A percentile compares a stretch with the other conserved stretches of the same genome.
Evolutionary conservation across 768 basidiomycete species (phyloP).

Genomic region (Leccinum fibrillosum): DNA sequence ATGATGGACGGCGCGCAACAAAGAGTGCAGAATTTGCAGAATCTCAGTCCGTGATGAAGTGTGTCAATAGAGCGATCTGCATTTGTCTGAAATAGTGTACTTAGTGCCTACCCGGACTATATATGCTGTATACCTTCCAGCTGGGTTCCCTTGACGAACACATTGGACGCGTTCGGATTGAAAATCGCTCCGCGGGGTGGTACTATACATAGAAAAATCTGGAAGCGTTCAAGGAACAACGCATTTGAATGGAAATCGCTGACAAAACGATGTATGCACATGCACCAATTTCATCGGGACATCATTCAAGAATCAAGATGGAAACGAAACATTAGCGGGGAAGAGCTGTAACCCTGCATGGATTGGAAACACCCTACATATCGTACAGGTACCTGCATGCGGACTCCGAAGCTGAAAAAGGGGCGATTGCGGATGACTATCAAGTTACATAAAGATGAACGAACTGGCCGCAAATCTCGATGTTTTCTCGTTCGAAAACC

Average conservation of each 20-base stretch:
- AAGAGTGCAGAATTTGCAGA: slow-evolving; percentile 10
- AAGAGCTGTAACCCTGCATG: neutral
- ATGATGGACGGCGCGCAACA: slow-evolving; percentile 13
- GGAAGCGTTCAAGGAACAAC: neutral
- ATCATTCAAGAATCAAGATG: neutral
- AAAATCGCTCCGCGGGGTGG: neutral
- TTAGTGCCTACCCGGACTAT: neutral
- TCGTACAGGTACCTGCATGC: neutral
- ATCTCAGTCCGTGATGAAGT: neutral
- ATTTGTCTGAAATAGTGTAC: neutral
- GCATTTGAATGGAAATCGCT: too few relatives aligned
- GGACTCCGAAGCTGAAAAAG: neutral
- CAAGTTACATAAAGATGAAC: neutral
- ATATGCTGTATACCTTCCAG: neutral
- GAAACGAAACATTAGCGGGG: too few relatives aligned
- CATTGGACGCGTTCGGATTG: neutral
- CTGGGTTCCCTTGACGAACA: neutral
- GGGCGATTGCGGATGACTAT: neutral
- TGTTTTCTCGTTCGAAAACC: neutral
- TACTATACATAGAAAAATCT: neutral
- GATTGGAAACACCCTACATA: neutral
- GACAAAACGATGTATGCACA: neutral
- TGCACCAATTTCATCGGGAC: neutral
- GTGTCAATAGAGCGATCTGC: neutral
- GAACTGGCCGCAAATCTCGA: neutral